Conservation (phyloP, 805 yeast species). For the Ogataea populi-albae region DNA sequence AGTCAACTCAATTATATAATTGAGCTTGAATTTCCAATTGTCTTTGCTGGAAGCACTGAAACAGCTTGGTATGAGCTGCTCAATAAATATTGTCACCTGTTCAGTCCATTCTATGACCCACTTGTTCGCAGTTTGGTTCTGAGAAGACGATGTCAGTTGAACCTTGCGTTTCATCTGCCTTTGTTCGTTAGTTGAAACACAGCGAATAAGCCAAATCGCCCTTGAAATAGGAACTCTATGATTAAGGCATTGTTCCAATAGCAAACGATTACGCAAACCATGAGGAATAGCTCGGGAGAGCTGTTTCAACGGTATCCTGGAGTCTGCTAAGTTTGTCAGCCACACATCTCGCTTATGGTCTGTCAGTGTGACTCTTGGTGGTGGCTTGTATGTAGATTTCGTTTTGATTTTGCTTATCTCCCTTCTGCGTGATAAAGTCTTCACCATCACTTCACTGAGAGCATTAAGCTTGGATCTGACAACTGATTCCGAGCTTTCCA, state of each 20-base stretch:
- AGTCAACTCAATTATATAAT: conserved; percentile 57
- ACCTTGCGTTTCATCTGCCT: conserved; percentile 53
- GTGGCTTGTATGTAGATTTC: conserved; percentile 65
- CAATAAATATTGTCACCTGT: conserved; percentile 63
- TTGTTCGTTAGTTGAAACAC: conserved; percentile 79
- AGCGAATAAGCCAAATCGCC: conserved; percentile 88
- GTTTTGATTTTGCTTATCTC: conserved; percentile 43
- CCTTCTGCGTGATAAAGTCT: conserved; percentile 47
- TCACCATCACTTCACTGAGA: conserved; percentile 48
- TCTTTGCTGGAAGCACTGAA: conserved; percentile 26
- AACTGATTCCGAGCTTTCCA: conserved; percentile 10
- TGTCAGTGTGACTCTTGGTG: conserved; percentile 87
- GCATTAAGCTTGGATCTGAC: conserved; percentile 32
- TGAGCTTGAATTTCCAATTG: conserved; percentile 49
- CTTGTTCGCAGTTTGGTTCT: conserved; percentile 43
- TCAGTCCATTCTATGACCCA: conserved; percentile 92
- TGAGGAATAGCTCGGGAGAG: conserved; percentile 84
- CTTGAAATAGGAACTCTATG: conserved; percentile 72
- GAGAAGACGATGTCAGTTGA: conserved; percentile 13
- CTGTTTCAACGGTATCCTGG: conserved; percentile 59
- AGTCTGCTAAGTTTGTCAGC: conserved; percentile 76
- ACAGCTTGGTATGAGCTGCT: conserved; percentile 46
- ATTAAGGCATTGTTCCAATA: conserved; percentile 69
- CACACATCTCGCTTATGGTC: conserved; percentile 83
- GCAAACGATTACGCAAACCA: conserved; percentile 71